These are phyloP conservation scores for Tirmania nivea DNA, from an alignment of 495 filamentous ascomycete species.

Conservation along the genomic window DNA sequence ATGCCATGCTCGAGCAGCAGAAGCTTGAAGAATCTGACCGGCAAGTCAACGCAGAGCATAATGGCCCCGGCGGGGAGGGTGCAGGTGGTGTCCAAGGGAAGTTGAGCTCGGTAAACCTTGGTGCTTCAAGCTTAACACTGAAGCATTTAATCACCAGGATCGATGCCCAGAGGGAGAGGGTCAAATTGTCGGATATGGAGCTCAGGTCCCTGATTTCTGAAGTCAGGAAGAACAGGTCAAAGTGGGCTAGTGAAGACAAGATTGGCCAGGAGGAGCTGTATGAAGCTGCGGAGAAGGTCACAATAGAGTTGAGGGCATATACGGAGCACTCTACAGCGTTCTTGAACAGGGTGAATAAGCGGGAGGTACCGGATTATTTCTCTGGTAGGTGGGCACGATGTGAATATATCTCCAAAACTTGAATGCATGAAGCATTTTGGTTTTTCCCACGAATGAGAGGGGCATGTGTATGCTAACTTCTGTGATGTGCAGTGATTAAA, in stretches of 20 bases:
- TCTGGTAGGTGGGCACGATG: conserved; percentile 34
- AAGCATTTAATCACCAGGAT: conserved; percentile 93
- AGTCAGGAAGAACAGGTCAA: conserved; percentile 88
- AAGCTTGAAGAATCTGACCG: conserved; percentile 90
- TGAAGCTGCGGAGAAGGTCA: conserved; percentile 83
- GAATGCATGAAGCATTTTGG: neutral
- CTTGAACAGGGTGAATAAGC: conserved; percentile 76
- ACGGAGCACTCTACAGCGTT: conserved; percentile 93
- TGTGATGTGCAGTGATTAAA: conserved; percentile 53
- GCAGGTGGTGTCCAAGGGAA: conserved; percentile 40
- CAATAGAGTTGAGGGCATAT: conserved; percentile 87
- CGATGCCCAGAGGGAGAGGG: conserved; percentile 69
- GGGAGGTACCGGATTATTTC: conserved; percentile 91
- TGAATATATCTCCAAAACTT: neutral
- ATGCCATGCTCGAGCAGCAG: conserved; percentile 94
- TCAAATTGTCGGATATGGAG: conserved; percentile 78
- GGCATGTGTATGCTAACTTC: neutral
- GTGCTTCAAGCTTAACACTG: conserved; percentile 86
- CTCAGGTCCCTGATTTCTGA: conserved; percentile 83
- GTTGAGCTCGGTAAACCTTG: conserved; percentile 78
- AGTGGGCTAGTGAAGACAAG: conserved; percentile 96
- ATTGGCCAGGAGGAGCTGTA: conserved; percentile 96
- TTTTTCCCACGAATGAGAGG: neutral
- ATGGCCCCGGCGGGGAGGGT: conserved; percentile 25
- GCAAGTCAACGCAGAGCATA: conserved; percentile 69